Evolutionary conservation across 768 basidiomycete genomes (phyloP).

Genomic region (Podaxis sp.): DNA sequence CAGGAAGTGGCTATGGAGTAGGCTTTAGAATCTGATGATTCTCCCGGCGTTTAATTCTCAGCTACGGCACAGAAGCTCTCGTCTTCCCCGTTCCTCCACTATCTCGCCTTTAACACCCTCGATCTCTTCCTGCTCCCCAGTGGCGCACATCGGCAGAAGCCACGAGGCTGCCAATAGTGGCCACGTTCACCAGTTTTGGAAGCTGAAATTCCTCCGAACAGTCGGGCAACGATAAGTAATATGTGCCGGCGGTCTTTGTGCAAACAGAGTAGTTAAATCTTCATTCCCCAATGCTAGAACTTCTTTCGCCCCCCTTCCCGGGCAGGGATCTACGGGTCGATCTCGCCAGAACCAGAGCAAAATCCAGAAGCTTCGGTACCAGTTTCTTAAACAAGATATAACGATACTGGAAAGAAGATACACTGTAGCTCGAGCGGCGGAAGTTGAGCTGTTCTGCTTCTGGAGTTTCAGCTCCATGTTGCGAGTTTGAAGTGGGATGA

Average conservation of each 20-base stretch:
- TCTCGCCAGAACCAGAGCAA: conserved; percentile 11
- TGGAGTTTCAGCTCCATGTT: neutral
- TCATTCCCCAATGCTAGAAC: neutral
- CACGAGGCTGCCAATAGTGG: neutral
- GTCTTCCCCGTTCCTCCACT: no score
- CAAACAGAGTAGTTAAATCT: neutral
- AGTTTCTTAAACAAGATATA: neutral
- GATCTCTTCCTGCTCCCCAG: no score
- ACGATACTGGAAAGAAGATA: neutral
- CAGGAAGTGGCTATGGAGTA: no score
- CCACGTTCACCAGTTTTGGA: neutral
- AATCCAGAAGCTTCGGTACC: conserved; percentile 5
- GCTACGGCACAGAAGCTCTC: no score
- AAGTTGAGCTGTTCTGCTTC: neutral
- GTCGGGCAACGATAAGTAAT: neutral
- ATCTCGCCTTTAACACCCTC: no score
- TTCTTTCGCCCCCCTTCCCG: neutral
- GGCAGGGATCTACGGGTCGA: conserved; percentile 14
- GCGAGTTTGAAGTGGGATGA: neutral
- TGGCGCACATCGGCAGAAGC: no score
- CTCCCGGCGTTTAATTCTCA: no score
- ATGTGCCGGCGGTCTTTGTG: neutral
- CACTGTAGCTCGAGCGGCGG: conserved; percentile 9
- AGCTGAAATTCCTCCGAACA: neutral
- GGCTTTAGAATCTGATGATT: no score